Base-by-base conservation (phyloP, 2,329 filamentous ascomycete genomes). In the Pyricularia grisea region DNA sequence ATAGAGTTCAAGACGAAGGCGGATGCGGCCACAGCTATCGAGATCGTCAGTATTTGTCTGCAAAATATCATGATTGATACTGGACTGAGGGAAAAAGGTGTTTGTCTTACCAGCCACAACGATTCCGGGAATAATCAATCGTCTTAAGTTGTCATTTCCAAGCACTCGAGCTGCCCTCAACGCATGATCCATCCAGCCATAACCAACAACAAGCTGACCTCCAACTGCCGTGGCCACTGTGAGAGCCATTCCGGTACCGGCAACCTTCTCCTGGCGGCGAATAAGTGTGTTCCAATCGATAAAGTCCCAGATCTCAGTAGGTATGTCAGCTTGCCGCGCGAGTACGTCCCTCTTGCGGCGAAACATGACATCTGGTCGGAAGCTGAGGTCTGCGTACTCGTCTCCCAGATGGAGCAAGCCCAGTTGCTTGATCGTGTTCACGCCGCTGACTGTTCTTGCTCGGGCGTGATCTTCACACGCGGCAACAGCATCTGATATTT, bases 311-410 rank as follows among this genome's bases (percentile, higher is more conserved):
- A 97, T 74, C 76, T 99, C 94, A 4, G 95, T 92, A 68, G 95
- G 88, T 25, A 97, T 89, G 71, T 97, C 89, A 20, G 98, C 89
- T 76, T 97, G 90, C 72, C 93, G 88, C 6, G 92, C 93, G 60
- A 97, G 82, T 1, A 88, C 87, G 77, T 99, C 92, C 70, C 89
- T 87, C 75, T 91, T 91, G 71, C 92, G 89, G 70, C 88, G 89
- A 83, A 98, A 99, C 95, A 99, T 98, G 76, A 94, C 88, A 74
- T 97, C 93, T 1, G 93, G 88, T 33, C 91, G 88, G 88, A 99
- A 97, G 73, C 88, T 92, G 65, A 97, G 87, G 73, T 94, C 91
- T 27, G 91, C 86, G 74, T 94, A 96, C 74, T 94, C 91, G 74
- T 95, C 89, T 11, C 94, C 94, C 6, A 98, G 87, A 77, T 99